Conservation (phyloP, 306 rosid genomes). For the Vicia faba region DNA sequence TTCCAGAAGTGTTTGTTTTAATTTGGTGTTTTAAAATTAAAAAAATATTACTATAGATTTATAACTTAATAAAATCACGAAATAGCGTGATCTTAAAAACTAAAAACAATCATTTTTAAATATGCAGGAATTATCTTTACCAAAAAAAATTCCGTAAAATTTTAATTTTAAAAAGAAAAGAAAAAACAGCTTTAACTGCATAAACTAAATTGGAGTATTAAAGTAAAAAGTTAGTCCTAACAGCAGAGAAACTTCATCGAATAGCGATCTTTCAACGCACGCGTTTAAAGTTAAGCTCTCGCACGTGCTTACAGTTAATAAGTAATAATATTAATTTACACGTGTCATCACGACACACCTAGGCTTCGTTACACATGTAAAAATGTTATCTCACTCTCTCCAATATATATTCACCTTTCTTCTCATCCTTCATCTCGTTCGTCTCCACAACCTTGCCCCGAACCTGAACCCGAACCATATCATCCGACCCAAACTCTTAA, state of each 20-base stretch:
- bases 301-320: constrained; percentile 53
- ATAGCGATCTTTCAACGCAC: constrained; percentile 50
- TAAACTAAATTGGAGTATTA: too few relatives aligned
- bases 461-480: neutral
- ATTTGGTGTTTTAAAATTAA: too few relatives aligned
- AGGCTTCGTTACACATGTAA: constrained; percentile 40
- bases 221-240: too few relatives aligned
- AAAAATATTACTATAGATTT: too few relatives aligned
- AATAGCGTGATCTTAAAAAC: too few relatives aligned
- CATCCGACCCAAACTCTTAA: neutral
- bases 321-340: constrained; percentile 32
- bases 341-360: constrained; percentile 55
- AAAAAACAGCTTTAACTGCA: too few relatives aligned
- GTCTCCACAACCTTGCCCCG: neutral
- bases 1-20: too few relatives aligned
- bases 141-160: too few relatives aligned
- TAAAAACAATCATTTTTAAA: too few relatives aligned
- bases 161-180: too few relatives aligned
- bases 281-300: constrained; percentile 57
- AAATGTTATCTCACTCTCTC: constrained; percentile 39
- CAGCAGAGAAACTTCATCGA: constrained; percentile 37
- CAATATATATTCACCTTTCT: constrained; percentile 1
- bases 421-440: neutral
- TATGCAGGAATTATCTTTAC: too few relatives aligned
- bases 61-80: too few relatives aligned